phyloP scores from a whole-genome alignment of 2,329 filamentous ascomycete genomes.

The Paracamarosporium sp. region DNA sequence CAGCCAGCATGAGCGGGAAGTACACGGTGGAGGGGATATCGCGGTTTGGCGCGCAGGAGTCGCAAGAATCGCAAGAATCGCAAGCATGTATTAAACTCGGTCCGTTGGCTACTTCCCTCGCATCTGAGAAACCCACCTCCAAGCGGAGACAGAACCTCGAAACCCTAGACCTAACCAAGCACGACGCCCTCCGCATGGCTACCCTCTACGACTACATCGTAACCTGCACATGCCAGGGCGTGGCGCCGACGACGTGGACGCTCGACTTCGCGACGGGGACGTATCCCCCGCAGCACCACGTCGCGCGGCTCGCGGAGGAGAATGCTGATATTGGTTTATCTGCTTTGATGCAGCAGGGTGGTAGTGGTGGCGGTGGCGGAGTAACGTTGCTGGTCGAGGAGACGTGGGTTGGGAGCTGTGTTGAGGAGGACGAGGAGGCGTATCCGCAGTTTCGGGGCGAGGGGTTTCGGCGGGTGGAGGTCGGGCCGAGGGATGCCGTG shows the following conservation, averaged over 20 bases:
- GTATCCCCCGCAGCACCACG: not conserved
- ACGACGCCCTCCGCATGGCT: not conserved
- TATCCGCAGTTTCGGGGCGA: not conserved
- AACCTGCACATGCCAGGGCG: not conserved
- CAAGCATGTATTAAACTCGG: not conserved
- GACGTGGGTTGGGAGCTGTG: not conserved
- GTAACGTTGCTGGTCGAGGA: not conserved
- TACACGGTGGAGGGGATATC: not conserved
- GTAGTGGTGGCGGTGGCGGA: not conserved
- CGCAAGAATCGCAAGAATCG: too few species aligned
- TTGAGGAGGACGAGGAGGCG: not conserved
- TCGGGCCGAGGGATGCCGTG: not conserved
- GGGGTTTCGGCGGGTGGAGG: not conserved
- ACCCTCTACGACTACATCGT: not conserved
- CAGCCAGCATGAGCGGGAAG: not conserved
- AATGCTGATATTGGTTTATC: not conserved
- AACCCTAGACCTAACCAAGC: not conserved
- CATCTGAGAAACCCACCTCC: too few species aligned
- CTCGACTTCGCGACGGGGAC: not conserved
- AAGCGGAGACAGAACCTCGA: too few species aligned
- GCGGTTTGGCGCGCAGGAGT: not conserved
- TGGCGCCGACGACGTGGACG: not conserved
- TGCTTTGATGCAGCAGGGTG: not conserved
- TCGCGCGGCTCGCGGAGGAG: not conserved
- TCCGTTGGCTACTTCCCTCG: too few species aligned